Evolutionary conservation across 306 rosid genomes (phyloP), one percentile per base, ranked within the genome.

Genomic region (Castanea sativa): DNA sequence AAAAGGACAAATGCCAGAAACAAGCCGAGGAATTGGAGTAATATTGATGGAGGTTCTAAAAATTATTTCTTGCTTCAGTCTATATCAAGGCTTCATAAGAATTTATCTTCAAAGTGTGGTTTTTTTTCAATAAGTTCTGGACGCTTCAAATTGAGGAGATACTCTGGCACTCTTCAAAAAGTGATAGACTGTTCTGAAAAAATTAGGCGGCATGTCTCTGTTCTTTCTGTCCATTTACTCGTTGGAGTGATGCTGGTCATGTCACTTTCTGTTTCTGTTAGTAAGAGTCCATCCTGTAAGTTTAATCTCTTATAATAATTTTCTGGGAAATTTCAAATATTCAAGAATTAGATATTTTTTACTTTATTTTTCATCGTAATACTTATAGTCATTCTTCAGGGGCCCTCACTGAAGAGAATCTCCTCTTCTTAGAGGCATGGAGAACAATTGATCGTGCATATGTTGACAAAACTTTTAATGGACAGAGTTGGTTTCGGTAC

Each of bases 391-490:
- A 35, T 61, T 78, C 35, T 75, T 13, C 71, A 92, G 97, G 80
- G 87, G 96, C 95, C 20, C 83, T 92, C 35, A 86, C 96, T 11
- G 99, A 92, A 83, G 97, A 92, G 88, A 95, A 92, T 87, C 92
- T 92, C 29, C 87, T 95, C 76, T 95, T 95, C 90, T 76, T 95
- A 75, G 99, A 95, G 91, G 99, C 99, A 0, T 95, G 99, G 99
- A 90, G 93, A 83, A 88, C 90, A 69, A 95, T 92, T 83, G 99
- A 95, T 76, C 88, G 98, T 64, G 98, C 99, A 30, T 95, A 95
- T 85, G 83, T 95, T 25, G 99, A 92, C 86, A 95, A 95, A 86
- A 84, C 79, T 78, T 95, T 95, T 77, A 91, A 95, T 71, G 99
- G 99, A 45, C 99, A 95, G 69, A 95, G 91, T 86, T 95, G 99